Base-by-base conservation (phyloP, 306 rosid genomes). In the Medicago lupulina region DNA sequence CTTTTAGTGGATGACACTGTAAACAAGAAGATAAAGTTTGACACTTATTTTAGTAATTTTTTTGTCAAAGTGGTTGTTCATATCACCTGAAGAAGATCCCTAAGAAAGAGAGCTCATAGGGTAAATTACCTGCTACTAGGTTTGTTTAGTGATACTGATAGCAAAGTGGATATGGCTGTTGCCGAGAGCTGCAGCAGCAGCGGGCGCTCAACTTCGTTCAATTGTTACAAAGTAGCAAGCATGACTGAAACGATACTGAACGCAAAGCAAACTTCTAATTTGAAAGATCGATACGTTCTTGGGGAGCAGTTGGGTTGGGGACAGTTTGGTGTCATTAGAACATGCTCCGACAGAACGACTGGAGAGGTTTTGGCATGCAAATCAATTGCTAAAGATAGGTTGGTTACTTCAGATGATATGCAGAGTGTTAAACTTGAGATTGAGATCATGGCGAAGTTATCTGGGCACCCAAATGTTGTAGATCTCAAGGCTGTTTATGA, bases 401-500 rank as follows among this genome's bases (percentile, higher is more conserved):
- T 92, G 88, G 90, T 88, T 81, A 92, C 97, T 46, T 78, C 34
- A 4, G 90, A 90, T 68, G 96, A 92, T 85, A 83, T 88, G 41
- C 68, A 85, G 23, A 90, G 97, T 80, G 86, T 92, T 67, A 92
- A 89, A 81, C 93, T 84, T 76, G 97, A 92, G 88, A 92, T 90
- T 71, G 96, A 88, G 88, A 90, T 92, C 60, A 92, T 92, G 97
- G 80, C 93, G 28, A 87, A 90, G 85, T 62, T 92, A 71, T 92
- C 97, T 21, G 97, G 96, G 59, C 97, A 90, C 75, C 93, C 96
- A 3, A 90, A 92, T 66, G 97, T 92, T 49, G 97, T 92, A 14
- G 92, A 90, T 87, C 92, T 92, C 75, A 92, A 92, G 83, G 97
- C 93, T 0, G 97, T 88, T 74, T 90, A 89, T 70, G 97, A 92